Base-by-base conservation (phyloP, 306 rosid species). In the Cucumis hystrix region DNA sequence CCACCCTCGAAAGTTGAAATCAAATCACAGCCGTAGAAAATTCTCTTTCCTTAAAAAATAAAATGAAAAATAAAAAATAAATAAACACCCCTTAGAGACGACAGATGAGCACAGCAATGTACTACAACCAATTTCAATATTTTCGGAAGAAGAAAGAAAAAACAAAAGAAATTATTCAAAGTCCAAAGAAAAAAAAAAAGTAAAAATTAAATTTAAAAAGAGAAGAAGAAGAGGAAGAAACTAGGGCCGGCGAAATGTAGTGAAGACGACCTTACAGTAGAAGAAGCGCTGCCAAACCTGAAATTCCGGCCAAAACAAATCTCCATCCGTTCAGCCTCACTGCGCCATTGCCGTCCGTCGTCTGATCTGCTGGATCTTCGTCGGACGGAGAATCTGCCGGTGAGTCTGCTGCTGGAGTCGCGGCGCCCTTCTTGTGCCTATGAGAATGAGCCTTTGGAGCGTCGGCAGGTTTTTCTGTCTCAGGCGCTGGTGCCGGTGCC, bases 321-420 rank as follows among this genome's bases (percentile, higher is more conserved):
- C 88, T 85, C 40, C 56, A 77, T 14, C 87, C 84, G 78, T 77
- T 79, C 66, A 80, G 69, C 37, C 82, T 63, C 18, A 37, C 81
- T 3, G 83, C 74, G 10, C 82, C 83, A 72, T 58, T 82, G 2
- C 79, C 88, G 6, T 87, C 96, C 4, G 89, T 88, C n/a, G 82
- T 80, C 66, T 67, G 79, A 84, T 94, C 97, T 0, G 92, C 96
- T 6, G 89, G 73, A 6, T 87, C 93, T 4, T 72, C 76, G 6
- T 16, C 83, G 30, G 80, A 82, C 63, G 89, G 86, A 4, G 85
- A 77, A 10, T 74, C 84, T 2, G 83, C 83, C 2, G 88, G 91
- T 6, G 88, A 21, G 11, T 79, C 91, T 0, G 80, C 49, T 0
- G 49, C 80, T 0, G 88, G 80, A 10, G 80, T 47, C 11, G 86